Conservation (phyloP, 2,329 filamentous ascomycete species). For the Aureobasidium subglaciale region DNA sequence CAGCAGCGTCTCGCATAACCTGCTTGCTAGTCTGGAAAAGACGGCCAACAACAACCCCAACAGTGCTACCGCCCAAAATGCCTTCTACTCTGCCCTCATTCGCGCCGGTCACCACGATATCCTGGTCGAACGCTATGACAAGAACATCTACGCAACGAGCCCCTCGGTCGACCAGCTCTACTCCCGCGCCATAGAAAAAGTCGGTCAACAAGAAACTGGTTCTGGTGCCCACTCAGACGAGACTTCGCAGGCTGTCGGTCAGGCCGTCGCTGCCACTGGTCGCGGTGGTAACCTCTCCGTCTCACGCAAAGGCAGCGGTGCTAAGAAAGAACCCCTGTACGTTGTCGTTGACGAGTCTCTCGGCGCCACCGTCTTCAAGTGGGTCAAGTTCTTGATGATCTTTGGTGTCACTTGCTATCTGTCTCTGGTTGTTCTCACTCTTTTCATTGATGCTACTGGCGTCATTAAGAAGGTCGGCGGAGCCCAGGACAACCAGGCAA, state of each 20-base stretch:
- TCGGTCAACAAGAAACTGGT: constrained; percentile 44
- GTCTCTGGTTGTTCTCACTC: constrained; percentile 68
- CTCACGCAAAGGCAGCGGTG: constrained; percentile 54
- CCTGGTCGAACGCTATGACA: constrained; percentile 81
- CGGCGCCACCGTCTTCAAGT: constrained; percentile 74
- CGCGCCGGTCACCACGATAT: constrained; percentile 92
- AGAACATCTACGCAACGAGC: constrained; percentile 77
- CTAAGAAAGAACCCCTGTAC: constrained; percentile 80
- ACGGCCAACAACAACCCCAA: constrained; percentile 86
- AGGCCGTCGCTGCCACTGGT: constrained; percentile 68
- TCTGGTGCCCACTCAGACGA: constrained; percentile 46
- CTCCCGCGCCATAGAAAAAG: constrained; percentile 60
- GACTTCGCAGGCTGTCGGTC: constrained; percentile 70
- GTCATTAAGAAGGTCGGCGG: constrained; percentile 71
- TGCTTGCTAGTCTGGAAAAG: constrained; percentile 80
- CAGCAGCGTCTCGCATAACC: constrained; percentile 42
- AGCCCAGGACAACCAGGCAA: constrained; percentile 70
- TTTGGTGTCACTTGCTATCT: constrained; percentile 76
- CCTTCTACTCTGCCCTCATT: constrained; percentile 86
- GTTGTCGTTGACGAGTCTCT: constrained; percentile 91
- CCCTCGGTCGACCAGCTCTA: constrained; percentile 71
- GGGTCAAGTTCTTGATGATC: constrained; percentile 77
- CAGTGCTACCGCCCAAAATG: constrained; percentile 82
- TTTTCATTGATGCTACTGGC: constrained; percentile 75
- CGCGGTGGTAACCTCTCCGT: constrained; percentile 60